Percentiles rank a stretch among this genome's conserved stretches.
Evolutionary conservation across 352 stramenopile species (phyloP).

Genomic region (Globisporangium recalcitrans): DNA sequence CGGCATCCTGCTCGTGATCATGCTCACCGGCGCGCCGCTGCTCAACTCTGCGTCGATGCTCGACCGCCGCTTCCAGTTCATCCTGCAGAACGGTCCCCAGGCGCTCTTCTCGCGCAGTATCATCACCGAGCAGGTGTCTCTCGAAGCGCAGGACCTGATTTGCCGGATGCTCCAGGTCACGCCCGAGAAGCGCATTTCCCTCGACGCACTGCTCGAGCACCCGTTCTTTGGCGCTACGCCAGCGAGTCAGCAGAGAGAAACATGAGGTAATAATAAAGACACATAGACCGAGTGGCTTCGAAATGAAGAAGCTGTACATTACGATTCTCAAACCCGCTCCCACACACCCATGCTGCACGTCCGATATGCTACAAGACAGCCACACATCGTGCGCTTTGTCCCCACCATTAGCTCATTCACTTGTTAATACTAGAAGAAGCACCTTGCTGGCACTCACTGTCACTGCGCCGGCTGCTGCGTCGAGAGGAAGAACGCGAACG

Average conservation of each 20-base stretch:
- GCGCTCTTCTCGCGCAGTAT: conserved; percentile 13
- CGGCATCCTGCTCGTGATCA: conserved; percentile 55
- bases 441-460: background rate
- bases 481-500: conserved; percentile 60
- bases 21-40: conserved; percentile 48
- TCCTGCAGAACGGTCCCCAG: conserved; percentile 16
- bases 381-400: background rate
- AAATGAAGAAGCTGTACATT: conserved; percentile 1
- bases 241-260: background rate
- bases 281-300: background rate
- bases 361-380: background rate
- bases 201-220: conserved; percentile 35
- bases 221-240: conserved; percentile 22
- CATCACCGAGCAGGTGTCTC: conserved; percentile 12
- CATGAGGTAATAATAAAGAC: no score
- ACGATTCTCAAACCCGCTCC: background rate
- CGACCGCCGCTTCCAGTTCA: conserved; percentile 30
- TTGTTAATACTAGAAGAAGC: no score
- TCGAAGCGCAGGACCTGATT: conserved; percentile 34
- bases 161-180: conserved; percentile 44
- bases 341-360: background rate
- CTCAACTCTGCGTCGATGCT: conserved; percentile 28
- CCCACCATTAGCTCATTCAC: no score
- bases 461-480: conserved; percentile 30
- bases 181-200: conserved; percentile 31